Percentiles rank a stretch among this genome's conserved stretches.
Evolutionary conservation across 2,329 filamentous ascomycete species (phyloP).

Genomic region (Fusarium phyllophilum): DNA sequence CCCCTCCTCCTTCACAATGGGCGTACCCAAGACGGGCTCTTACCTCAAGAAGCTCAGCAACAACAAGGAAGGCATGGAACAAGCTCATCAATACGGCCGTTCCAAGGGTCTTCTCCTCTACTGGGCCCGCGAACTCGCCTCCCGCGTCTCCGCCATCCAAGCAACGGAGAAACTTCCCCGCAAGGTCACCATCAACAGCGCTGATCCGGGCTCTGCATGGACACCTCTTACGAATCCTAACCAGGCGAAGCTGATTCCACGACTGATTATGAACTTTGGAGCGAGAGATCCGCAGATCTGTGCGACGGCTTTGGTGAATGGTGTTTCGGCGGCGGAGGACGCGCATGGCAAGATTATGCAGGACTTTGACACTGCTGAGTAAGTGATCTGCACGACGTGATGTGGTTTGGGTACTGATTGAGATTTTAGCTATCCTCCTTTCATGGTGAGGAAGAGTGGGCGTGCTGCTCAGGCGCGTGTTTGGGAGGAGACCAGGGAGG

Average conservation of each 20-base stretch:
- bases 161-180: conserved; percentile 29
- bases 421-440: conserved; percentile 48
- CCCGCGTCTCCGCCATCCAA: conserved; percentile 37
- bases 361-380: conserved; percentile 50
- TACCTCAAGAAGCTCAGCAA: conserved; percentile 51
- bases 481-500: conserved; percentile 39
- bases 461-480: conserved; percentile 36
- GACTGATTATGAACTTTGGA: conserved; percentile 52
- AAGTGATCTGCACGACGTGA: conserved; percentile 16
- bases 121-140: conserved; percentile 51
- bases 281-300: conserved; percentile 50
- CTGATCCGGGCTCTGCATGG: conserved; percentile 52
- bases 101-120: conserved; percentile 52
- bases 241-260: conserved; percentile 49
- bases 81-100: conserved; percentile 52
- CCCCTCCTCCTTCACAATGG: conserved; percentile 51
- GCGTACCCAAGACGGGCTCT: conserved; percentile 45
- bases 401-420: background rate
- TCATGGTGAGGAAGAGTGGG: conserved; percentile 47
- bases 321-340: conserved; percentile 46
- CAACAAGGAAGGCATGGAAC: conserved; percentile 50
- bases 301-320: conserved; percentile 52
- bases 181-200: conserved; percentile 52
- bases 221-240: conserved; percentile 51
- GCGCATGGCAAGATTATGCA: conserved; percentile 52